Evolutionary conservation across 192 early-diverging fungal genomes (phyloP).

Genomic region (Gaertneriomyces sp.): DNA sequence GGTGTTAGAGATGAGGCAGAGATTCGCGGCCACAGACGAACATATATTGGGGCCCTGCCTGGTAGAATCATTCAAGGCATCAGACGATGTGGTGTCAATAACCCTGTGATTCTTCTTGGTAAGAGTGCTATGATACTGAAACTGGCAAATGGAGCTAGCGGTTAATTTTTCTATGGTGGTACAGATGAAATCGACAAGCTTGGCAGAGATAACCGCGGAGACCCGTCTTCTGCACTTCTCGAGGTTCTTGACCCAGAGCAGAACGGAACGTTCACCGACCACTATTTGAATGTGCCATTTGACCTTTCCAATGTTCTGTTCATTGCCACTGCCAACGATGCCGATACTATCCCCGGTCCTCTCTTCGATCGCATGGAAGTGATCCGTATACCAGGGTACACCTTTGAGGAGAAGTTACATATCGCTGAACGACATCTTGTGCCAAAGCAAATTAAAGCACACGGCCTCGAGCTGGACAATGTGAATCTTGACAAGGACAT

Average conservation of each 20-base stretch:
- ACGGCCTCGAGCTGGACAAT: slow-evolving; percentile 53
- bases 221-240: slow-evolving; percentile 76
- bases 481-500: slow-evolving; percentile 56
- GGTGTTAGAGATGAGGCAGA: slow-evolving; percentile 86
- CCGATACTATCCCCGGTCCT: slow-evolving; percentile 72
- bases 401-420: slow-evolving; percentile 75
- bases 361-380: slow-evolving; percentile 83
- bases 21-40: slow-evolving; percentile 81
- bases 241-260: slow-evolving; percentile 87
- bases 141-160: not conserved
- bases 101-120: slow-evolving; percentile 77
- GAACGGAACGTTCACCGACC: slow-evolving; percentile 75
- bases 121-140: slow-evolving; percentile 8
- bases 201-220: slow-evolving; percentile 63
- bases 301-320: slow-evolving; percentile 69
- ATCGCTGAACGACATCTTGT: slow-evolving; percentile 72
- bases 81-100: slow-evolving; percentile 64
- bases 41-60: slow-evolving; percentile 83
- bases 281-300: slow-evolving; percentile 70
- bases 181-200: slow-evolving; percentile 83
- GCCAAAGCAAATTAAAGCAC: slow-evolving; percentile 66
- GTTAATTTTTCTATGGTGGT: not conserved
- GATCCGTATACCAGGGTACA: slow-evolving; percentile 73
- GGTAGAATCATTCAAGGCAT: slow-evolving; percentile 75
- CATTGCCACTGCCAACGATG: slow-evolving; percentile 78